Percentiles rank a stretch among this genome's conserved stretches.
These are phyloP conservation scores for Zymoseptoria brevis DNA, from an alignment of 2,329 filamentous ascomycete species.

Conservation along the genomic window DNA sequence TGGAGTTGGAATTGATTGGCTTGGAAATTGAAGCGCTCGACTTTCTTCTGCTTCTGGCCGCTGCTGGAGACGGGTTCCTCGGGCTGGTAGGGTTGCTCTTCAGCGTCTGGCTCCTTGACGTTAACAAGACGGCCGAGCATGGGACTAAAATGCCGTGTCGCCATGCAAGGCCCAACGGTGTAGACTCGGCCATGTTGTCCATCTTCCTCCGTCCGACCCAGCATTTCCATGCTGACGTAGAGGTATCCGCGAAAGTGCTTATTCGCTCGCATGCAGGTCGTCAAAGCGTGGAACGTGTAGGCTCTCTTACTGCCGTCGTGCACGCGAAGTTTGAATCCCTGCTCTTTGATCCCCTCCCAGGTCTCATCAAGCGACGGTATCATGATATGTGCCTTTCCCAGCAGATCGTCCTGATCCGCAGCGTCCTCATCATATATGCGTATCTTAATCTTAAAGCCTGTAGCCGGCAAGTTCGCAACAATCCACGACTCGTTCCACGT, in stretches of 20 bases:
- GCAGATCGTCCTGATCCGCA: slow-evolving; percentile 73
- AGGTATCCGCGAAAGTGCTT: slow-evolving; percentile 63
- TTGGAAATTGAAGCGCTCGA: slow-evolving; percentile 71
- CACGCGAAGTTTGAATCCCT: slow-evolving; percentile 68
- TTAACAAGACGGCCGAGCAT: slow-evolving; percentile 77
- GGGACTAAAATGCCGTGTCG: slow-evolving; percentile 79
- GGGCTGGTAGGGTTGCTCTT: slow-evolving; percentile 16
- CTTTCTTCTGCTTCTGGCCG: slow-evolving; percentile 40
- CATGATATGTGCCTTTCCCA: slow-evolving; percentile 74
- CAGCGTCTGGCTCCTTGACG: slow-evolving; percentile 48
- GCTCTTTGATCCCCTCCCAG: slow-evolving; percentile 61
- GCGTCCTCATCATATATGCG: slow-evolving; percentile 86
- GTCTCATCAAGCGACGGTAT: slow-evolving; percentile 52
- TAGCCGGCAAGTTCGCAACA: slow-evolving; percentile 74
- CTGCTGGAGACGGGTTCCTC: slow-evolving; percentile 4
- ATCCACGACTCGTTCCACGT: slow-evolving; percentile 81
- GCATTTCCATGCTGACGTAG: slow-evolving; percentile 65
- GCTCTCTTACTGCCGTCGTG: slow-evolving; percentile 80
- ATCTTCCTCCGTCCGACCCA: slow-evolving; percentile 64
- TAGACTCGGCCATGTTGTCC: slow-evolving; percentile 56
- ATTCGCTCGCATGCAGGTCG: slow-evolving; percentile 53
- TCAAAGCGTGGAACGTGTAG: slow-evolving; percentile 63
- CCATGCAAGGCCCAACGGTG: slow-evolving; percentile 68
- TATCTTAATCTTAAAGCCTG: slow-evolving; percentile 77
- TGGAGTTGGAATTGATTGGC: slow-evolving; percentile 82